phyloP scores from a whole-genome alignment of 257 asterid species.

The Oldenlandia corymbosa region DNA sequence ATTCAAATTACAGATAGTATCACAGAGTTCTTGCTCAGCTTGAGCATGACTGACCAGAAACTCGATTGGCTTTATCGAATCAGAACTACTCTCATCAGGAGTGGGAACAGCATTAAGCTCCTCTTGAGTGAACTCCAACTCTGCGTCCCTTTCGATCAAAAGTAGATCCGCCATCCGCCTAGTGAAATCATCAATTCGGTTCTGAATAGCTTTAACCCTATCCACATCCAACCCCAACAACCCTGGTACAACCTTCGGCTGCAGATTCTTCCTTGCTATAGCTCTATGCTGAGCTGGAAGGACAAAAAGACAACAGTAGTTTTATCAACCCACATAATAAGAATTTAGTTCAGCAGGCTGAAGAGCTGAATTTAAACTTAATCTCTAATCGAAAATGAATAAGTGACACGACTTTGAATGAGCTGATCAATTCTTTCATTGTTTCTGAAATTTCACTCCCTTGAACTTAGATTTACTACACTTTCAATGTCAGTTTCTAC shows the following conservation, averaged over 20 bases:
- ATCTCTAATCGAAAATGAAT: too few species aligned
- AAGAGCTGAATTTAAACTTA: too few species aligned
- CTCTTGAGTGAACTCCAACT: conserved; percentile 85
- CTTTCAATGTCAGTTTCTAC: too few species aligned
- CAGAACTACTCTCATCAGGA: conserved; percentile 53
- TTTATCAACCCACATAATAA: not conserved
- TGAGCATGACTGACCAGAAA: conserved; percentile 89
- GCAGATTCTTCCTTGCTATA: conserved; percentile 62
- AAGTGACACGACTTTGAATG: too few species aligned
- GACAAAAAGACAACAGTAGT: conserved; percentile 16
- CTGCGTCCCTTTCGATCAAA: conserved; percentile 82
- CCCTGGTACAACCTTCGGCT: conserved; percentile 49
- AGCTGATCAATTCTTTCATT: too few species aligned
- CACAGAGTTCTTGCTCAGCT: conserved; percentile 91
- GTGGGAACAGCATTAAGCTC: conserved; percentile 88
- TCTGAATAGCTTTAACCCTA: conserved; percentile 64
- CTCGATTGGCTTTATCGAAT: conserved; percentile 58
- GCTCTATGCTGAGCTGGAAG: conserved; percentile 95
- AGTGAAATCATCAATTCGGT: conserved; percentile 63
- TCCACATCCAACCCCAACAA: conserved; percentile 63
- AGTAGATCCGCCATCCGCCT: conserved; percentile 68
- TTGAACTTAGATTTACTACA: too few species aligned
- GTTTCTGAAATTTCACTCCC: too few species aligned
- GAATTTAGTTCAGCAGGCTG: too few species aligned
- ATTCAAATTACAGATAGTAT: conserved; percentile 82